Percentiles rank a stretch among this genome's conserved stretches.
Evolutionary conservation across 192 early-diverging fungal genomes (phyloP).

Genomic region (Coemansia sp.): DNA sequence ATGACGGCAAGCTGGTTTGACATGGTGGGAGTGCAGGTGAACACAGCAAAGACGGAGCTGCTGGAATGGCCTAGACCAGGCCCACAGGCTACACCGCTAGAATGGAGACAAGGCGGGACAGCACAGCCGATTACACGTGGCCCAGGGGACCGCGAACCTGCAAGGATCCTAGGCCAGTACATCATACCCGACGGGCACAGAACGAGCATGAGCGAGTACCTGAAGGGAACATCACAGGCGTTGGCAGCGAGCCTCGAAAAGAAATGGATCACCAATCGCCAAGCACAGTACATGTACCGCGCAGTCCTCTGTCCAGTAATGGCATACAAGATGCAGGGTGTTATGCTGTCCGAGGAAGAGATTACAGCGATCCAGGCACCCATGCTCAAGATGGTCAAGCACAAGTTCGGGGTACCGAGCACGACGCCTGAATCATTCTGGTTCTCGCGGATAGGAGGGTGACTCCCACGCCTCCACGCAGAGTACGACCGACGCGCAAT

Average conservation of each 20-base stretch:
- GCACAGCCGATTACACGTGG: not conserved
- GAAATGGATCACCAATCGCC: slow-evolving; percentile 8
- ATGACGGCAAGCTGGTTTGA: not conserved
- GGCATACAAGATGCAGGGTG: slow-evolving; percentile 9
- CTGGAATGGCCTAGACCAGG: not conserved
- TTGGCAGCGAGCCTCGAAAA: not conserved
- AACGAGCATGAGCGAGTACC: not conserved
- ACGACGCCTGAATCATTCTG: not conserved
- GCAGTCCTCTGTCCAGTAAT: not conserved
- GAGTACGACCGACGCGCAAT: slow-evolving; percentile 1
- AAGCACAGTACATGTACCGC: slow-evolving; percentile 6
- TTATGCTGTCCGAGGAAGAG: not conserved
- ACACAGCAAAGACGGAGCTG: slow-evolving; percentile 4
- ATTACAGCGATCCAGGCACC: not conserved
- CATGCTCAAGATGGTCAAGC: not conserved
- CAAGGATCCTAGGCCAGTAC: not conserved
- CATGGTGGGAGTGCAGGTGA: not conserved
- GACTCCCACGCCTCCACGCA: not conserved
- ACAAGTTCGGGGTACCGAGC: not conserved
- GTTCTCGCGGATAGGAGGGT: not conserved
- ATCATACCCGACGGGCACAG: not conserved
- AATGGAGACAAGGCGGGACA: not conserved
- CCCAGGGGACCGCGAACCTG: not conserved
- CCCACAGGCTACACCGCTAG: not conserved
- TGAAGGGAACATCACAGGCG: not conserved